Evolutionary conservation across 2,329 filamentous ascomycete genomes (phyloP).

Genomic region (Geosmithia putterillii): DNA sequence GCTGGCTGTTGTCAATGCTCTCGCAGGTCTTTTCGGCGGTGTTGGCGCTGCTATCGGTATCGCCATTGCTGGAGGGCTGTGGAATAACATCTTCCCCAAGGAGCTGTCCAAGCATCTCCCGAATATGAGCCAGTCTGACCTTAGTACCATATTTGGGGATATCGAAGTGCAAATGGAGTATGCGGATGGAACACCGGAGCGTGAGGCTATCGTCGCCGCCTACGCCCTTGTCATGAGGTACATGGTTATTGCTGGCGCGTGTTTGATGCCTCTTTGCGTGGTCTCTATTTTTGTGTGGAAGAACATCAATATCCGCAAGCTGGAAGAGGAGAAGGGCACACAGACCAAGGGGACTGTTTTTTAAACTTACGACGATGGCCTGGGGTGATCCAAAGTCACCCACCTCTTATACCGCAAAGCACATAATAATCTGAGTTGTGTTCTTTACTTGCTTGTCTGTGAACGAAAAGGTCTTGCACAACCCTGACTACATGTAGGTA

Average conservation of each 20-base stretch:
- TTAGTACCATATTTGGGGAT: conserved; percentile 26
- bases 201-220: conserved; percentile 42
- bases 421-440: too few species aligned
- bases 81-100: conserved; percentile 38
- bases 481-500: too few species aligned
- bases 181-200: conserved; percentile 27
- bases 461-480: too few species aligned
- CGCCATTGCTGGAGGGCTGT: conserved; percentile 47
- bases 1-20: conserved; percentile 40
- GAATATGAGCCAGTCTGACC: conserved; percentile 18
- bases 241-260: conserved; percentile 21
- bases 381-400: not conserved
- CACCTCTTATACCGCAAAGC: too few species aligned
- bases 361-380: not conserved
- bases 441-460: too few species aligned
- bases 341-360: conserved; percentile 17
- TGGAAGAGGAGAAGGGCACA: conserved; percentile 15
- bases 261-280: conserved; percentile 18
- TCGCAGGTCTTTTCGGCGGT: conserved; percentile 42
- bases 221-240: conserved; percentile 28
- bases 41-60: conserved; percentile 43
- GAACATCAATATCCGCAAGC: conserved; percentile 21
- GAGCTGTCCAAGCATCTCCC: conserved; percentile 27
- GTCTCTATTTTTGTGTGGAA: conserved; percentile 16
- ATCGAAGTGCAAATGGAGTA: conserved; percentile 36